These are phyloP conservation scores for Bryoerythrophyllum caledonicum DNA, from an alignment of 225 moss, liverwort and hornwort species.

Conservation along the genomic window DNA sequence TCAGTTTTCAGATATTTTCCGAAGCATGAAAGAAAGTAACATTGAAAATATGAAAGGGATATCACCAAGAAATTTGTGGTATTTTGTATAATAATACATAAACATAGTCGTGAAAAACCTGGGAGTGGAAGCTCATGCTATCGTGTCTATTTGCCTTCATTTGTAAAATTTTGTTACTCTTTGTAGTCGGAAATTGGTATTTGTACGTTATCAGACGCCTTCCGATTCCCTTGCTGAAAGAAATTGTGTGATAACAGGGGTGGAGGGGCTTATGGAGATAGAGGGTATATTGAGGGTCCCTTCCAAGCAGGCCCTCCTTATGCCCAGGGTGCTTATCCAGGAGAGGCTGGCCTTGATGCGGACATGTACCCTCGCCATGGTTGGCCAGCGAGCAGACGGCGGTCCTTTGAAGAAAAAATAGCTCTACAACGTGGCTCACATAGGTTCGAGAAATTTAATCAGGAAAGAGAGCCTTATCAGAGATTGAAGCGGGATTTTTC, in stretches of 20 bases:
- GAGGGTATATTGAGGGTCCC: constrained; percentile 74
- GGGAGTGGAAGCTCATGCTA: constrained; percentile 19
- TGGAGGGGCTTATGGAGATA: constrained; percentile 86
- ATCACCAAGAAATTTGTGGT: constrained; percentile 6
- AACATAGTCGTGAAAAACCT: constrained; percentile 4
- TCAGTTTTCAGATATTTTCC: too few species aligned
- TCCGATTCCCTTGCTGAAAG: constrained; percentile 25
- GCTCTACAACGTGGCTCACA: constrained; percentile 70
- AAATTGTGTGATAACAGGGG: constrained; percentile 56
- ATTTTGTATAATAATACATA: constrained; percentile 18
- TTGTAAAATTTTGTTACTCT: constrained; percentile 5
- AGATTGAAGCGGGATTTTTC: constrained; percentile 61
- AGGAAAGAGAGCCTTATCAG: constrained; percentile 61
- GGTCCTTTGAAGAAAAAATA: constrained; percentile 83
- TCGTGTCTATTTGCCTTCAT: constrained; percentile 23
- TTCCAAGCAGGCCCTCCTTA: constrained; percentile 63
- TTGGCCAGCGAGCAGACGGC: constrained; percentile 84
- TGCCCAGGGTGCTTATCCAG: constrained; percentile 61
- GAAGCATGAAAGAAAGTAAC: too few species aligned
- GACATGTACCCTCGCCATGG: constrained; percentile 68
- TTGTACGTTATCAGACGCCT: neutral
- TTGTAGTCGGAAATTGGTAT: too few species aligned
- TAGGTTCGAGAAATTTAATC: constrained; percentile 74
- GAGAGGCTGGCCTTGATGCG: constrained; percentile 68
- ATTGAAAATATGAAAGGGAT: constrained; percentile 20